phyloP scores from a whole-genome alignment of 176 grass and related monocot species.

The Saccharum officinarum region DNA sequence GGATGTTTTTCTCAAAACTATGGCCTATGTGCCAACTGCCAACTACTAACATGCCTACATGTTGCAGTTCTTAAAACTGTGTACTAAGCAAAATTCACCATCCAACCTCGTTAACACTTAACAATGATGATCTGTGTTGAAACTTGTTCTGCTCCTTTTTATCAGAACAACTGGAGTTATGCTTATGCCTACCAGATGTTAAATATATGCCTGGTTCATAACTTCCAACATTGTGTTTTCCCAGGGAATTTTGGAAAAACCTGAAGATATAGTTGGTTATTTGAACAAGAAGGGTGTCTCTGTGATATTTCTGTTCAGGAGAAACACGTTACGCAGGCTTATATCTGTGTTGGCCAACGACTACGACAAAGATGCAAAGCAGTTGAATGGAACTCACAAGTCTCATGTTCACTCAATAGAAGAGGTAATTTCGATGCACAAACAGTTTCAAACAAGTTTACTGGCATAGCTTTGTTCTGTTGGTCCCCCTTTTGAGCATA shows the following conservation, averaged over 20 bases:
- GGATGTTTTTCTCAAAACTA: neutral
- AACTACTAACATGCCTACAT: neutral
- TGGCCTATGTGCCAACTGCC: neutral
- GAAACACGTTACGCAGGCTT: constrained; percentile 77
- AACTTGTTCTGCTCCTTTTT: neutral
- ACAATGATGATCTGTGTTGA: constrained; percentile 2
- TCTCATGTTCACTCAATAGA: constrained; percentile 90
- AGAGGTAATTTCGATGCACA: constrained; percentile 56
- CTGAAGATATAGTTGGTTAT: constrained; percentile 69
- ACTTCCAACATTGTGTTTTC: constrained; percentile 33
- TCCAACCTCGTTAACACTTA: neutral
- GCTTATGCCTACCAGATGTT: neutral
- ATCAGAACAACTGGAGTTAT: constrained; percentile 1
- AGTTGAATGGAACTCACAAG: constrained; percentile 96
- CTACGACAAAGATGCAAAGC: constrained; percentile 88
- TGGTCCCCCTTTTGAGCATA: neutral
- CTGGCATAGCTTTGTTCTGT: neutral
- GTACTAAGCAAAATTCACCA: neutral
- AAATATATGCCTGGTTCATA: constrained; percentile 4
- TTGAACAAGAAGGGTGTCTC: constrained; percentile 86
- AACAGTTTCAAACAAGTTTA: neutral
- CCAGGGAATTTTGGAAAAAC: constrained; percentile 77
- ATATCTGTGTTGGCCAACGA: constrained; percentile 89
- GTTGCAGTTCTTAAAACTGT: neutral
- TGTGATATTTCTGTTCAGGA: constrained; percentile 88